phyloP scores from a whole-genome alignment of 139 green algal genomes.

The Coccomyxa sp. region DNA sequence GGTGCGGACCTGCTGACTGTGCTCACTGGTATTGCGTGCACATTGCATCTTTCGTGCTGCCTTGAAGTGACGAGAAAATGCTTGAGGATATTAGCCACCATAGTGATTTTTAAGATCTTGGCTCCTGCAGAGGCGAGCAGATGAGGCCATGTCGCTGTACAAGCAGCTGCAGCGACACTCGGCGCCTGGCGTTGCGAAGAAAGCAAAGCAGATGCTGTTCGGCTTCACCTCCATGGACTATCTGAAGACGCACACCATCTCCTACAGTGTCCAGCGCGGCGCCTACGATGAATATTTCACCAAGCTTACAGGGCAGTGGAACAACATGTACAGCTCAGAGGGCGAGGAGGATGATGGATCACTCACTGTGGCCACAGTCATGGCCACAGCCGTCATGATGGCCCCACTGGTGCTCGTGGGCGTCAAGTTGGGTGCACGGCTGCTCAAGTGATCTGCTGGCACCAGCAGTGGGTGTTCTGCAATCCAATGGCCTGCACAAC shows the following conservation, averaged over 20 bases:
- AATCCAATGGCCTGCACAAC: no score
- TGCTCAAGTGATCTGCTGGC: conserved; percentile 3
- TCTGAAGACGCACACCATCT: conserved; percentile 44
- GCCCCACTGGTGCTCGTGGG: conserved; percentile 8
- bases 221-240: conserved; percentile 61
- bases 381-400: conserved; percentile 15
- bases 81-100: neutral
- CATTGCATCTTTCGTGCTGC: neutral
- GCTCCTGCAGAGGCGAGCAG: neutral
- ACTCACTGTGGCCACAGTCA: neutral
- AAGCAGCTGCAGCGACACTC: conserved; percentile 48
- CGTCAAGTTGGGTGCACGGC: neutral
- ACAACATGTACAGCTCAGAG: conserved; percentile 1
- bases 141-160: conserved; percentile 66
- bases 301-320: conserved; percentile 4
- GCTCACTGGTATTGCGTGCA: neutral
- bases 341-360: conserved; percentile 4
- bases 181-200: conserved; percentile 42
- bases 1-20: neutral
- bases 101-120: neutral
- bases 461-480: no score
- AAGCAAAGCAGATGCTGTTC: conserved; percentile 75
- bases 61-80: neutral
- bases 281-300: conserved; percentile 51
- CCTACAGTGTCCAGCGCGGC: conserved; percentile 21